Evolutionary conservation across 1,284 basidiomycete species (phyloP).

Genomic region (Cryptococcus depauperatus): DNA sequence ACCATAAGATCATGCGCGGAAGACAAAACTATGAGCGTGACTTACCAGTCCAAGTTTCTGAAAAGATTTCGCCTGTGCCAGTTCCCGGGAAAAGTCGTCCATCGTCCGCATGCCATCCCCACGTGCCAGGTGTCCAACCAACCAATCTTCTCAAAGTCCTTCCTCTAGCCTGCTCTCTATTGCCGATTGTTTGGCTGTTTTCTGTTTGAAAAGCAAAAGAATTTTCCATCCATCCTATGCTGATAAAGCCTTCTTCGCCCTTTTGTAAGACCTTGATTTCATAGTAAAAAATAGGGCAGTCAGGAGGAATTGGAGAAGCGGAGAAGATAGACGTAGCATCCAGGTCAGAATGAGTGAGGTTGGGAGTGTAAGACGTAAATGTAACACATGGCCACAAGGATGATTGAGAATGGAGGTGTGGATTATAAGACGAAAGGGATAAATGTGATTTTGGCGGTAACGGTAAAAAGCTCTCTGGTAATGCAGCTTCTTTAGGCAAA

Average conservation of each 20-base stretch:
- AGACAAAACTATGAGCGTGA: background rate
- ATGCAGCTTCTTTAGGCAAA: no score
- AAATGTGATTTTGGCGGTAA: no score
- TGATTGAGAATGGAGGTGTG: no score
- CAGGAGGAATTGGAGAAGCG: constrained; percentile 63
- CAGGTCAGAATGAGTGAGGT: constrained; percentile 53
- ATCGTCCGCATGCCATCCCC: constrained; percentile 92
- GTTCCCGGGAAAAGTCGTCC: constrained; percentile 68
- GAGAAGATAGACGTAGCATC: constrained; percentile 75
- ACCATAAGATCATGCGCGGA: background rate
- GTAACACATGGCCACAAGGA: no score
- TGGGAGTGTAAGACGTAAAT: no score
- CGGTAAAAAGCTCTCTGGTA: no score
- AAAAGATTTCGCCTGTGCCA: constrained; percentile 63
- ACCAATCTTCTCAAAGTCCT: constrained; percentile 67
- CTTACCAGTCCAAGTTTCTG: constrained; percentile 50
- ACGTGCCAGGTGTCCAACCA: constrained; percentile 82
- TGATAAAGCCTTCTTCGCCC: constrained; percentile 76
- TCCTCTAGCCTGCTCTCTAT: constrained; percentile 18
- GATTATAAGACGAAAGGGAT: no score
- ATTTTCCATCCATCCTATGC: constrained; percentile 58
- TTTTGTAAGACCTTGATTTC: constrained; percentile 73
- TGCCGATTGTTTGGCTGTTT: background rate
- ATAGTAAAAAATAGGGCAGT: constrained; percentile 82
- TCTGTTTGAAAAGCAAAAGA: background rate